Evolutionary conservation across 1,284 basidiomycete genomes (phyloP), one percentile per base, ranked within the genome.

Genomic region (Cutaneotrichosporon sp.): DNA sequence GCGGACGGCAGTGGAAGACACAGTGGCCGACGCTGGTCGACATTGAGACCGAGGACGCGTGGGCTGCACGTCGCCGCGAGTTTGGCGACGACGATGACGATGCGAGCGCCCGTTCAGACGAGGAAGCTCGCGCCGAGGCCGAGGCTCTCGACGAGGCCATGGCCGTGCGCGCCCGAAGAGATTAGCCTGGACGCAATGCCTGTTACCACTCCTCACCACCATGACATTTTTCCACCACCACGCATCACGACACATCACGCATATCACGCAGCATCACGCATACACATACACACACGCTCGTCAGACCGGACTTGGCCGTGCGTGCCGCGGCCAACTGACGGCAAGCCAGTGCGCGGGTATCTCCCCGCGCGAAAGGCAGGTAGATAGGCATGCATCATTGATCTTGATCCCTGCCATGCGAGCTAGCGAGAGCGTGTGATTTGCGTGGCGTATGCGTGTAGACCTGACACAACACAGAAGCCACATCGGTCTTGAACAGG

Each of bases 41-140:
- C 49, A 80, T 80, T 40, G 83, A 84, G 54, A 67, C 85, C 54
- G 88, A 90, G 64, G 88, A 85, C 68, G 88, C 89, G 65, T 91
- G 89, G 90, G 82, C 84, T 39, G 81, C 85, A 42, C 81, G 81
- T 48, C 81, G 90, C 36, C 78, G 77, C 52, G 76, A 83, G 65
- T 77, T 88, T 60, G 85, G 87, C 41, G 83, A 84, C 34, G 77
- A 79, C 22, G 78, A 38, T 30, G 52, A 49, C 34, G n/a, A n/a
- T n/a, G n/a, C n/a, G n/a, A 49, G 53, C 45, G 51, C 62, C 3
- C 62, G 63, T 15, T 61, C 62, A 30, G 61, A 61, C 35, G 61
- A 56, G 17, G 62, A 61, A 30, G 61, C 63, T 22, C 60, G 55
- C 14, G 60, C 63, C 21, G 69, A 70, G 48, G 69, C 69, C 35